phyloP scores from a whole-genome alignment of 148 eudicot species.

The Silene uniflora region DNA sequence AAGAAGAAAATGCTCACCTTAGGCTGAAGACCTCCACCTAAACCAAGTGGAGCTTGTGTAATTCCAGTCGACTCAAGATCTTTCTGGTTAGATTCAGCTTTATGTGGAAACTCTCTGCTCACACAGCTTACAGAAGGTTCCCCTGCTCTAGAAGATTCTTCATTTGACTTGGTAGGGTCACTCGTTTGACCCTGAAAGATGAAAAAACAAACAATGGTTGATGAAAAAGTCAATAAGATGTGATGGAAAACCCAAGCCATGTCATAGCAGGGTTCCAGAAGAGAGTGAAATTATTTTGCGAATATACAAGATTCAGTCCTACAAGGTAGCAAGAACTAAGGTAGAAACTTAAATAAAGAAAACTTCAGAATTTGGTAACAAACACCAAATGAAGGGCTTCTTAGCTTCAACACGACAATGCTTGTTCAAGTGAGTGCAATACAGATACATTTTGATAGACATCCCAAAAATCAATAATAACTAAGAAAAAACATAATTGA shows the following conservation, averaged over 20 bases:
- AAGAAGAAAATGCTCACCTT: constrained; percentile 43
- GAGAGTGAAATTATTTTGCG: background rate
- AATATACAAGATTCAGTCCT: background rate
- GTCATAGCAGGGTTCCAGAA: background rate
- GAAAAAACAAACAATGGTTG: background rate
- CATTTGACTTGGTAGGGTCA: constrained; percentile 22
- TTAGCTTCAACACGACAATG: background rate
- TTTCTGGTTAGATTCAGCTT: constrained; percentile 19
- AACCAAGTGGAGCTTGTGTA: constrained; percentile 67
- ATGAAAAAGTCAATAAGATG: background rate
- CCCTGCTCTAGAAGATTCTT: constrained; percentile 27
- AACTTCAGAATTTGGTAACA: background rate
- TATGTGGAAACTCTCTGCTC: constrained; percentile 22
- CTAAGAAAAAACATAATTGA: background rate
- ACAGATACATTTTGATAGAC: background rate
- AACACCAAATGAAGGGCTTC: background rate
- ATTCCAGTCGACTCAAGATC: constrained; percentile 32
- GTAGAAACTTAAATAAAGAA: background rate
- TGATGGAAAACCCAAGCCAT: background rate
- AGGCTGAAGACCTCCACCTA: constrained; percentile 92
- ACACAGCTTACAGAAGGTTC: constrained; percentile 31
- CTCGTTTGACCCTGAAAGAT: constrained; percentile 25
- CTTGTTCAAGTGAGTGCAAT: background rate
- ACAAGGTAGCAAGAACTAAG: background rate
- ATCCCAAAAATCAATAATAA: background rate